Evolutionary conservation across 306 rosid genomes (phyloP), one percentile per base, ranked within the genome.

Genomic region (Rosa rugosa): DNA sequence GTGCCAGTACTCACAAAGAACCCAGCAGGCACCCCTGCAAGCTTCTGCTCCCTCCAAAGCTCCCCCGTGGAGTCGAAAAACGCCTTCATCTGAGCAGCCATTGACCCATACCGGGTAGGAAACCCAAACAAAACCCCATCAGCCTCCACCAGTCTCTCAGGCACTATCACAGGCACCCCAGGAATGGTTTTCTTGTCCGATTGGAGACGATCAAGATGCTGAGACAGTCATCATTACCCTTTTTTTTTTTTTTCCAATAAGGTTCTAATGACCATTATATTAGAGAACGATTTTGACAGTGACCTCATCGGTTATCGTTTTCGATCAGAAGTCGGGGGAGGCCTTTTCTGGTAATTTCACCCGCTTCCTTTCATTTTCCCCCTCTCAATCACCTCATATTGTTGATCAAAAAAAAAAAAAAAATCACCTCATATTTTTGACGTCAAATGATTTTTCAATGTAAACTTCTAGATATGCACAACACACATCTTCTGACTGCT

Each of bases 51-150:
- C 78, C 16, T 49, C 96, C 97, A 93, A 53, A 89, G 71, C 44
- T 80, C 75, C 22, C 87, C 85, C 0, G 90, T 90, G 0, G 97
- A 87, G 69, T 88, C 95, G 23, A 90, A 92, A 66, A 90, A 87
- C 8, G 87, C 89, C 69, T 89, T 92, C 97, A 92, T 92, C 87
- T 92, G 96, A 0, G 90, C 91, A 0, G 93, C 90, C 96, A 92
- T 90, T 74, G 80, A 41, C 5, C 97, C 94, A 60, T 66, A 92
- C 89, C 97, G 86, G 11, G 97, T 86, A 12, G 96, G 97, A 76
- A 92, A 90, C 12, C 97, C 96, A 25, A 92, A 92, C 25, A 92
- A 73, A 45, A 92, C 71, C 34, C 94, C 97, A 78, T 92, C 94
- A 56, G 96, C 97, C 71, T 89, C 94, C 59, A 79, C 91, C 80